Conservation (phyloP, 345 rosid species). For the Hypericum androsaemum region DNA sequence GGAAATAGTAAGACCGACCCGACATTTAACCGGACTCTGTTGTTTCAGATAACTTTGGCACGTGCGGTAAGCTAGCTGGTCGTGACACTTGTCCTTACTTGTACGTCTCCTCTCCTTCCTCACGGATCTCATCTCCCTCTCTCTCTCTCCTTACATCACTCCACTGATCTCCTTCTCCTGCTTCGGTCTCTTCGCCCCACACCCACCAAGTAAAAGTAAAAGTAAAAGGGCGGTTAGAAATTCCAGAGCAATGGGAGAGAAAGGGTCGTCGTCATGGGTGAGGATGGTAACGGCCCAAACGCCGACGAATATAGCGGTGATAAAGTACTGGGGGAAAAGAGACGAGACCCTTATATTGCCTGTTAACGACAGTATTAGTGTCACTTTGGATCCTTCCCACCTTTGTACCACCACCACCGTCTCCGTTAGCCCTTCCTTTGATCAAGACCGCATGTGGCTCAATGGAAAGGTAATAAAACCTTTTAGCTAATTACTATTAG, state of each 20-base stretch:
- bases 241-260: constrained; percentile 32
- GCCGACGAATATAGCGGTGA: constrained; percentile 92
- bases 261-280: constrained; percentile 39
- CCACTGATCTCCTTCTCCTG: too few relatives aligned
- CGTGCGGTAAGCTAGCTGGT: too few relatives aligned
- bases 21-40: too few relatives aligned
- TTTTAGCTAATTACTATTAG: background rate
- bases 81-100: too few relatives aligned
- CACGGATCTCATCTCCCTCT: too few relatives aligned
- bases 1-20: too few relatives aligned
- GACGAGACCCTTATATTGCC: constrained; percentile 86
- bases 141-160: too few relatives aligned
- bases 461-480: constrained; percentile 72
- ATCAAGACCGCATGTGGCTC: constrained; percentile 96
- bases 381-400: constrained; percentile 85
- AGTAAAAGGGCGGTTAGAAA: too few relatives aligned
- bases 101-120: too few relatives aligned
- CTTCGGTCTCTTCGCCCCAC: too few relatives aligned
- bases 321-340: constrained; percentile 96
- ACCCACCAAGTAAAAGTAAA: too few relatives aligned
- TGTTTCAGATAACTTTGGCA: too few relatives aligned
- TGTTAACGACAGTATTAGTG: constrained; percentile 88
- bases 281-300: constrained; percentile 77
- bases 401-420: constrained; percentile 93
- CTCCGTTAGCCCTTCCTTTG: constrained; percentile 75